Evolutionary conservation across 2,329 filamentous ascomycete species (phyloP).

Genomic region (Bipolaris bicolor): DNA sequence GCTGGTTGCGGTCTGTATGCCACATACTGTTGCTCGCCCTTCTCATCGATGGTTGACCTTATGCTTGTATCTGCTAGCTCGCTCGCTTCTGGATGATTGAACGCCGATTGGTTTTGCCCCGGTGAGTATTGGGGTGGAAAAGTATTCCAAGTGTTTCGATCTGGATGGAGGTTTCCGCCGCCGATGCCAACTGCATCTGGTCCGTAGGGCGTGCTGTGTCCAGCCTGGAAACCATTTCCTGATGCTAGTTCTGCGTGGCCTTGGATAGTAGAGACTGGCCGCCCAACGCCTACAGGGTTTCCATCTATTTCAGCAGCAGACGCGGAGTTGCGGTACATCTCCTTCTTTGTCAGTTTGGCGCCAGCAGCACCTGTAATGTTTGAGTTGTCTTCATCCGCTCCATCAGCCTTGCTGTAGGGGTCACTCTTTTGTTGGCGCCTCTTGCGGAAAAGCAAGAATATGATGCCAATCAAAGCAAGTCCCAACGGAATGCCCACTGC

Average conservation of each 20-base stretch:
- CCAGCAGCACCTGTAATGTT: constrained; percentile 33
- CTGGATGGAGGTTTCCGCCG: constrained; percentile 30
- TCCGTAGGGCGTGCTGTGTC: constrained; percentile 29
- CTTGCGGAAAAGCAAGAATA: constrained; percentile 44
- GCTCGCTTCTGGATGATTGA: constrained; percentile 14
- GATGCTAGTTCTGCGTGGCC: constrained; percentile 41
- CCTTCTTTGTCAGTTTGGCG: constrained; percentile 30
- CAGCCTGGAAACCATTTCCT: constrained; percentile 35
- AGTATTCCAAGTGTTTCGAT: constrained; percentile 33
- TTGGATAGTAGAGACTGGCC: constrained; percentile 34
- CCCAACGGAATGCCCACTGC: constrained; percentile 47
- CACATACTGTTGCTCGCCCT: constrained; percentile 24
- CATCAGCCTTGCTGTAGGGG: constrained; percentile 26
- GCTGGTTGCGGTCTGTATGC: constrained; percentile 31
- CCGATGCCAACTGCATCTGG: constrained; percentile 42
- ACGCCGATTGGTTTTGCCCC: constrained; percentile 18
- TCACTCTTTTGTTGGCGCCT: constrained; percentile 30
- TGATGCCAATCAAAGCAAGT: constrained; percentile 38
- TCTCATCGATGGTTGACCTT: constrained; percentile 22
- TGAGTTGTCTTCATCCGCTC: constrained; percentile 23
- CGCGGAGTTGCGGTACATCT: constrained; percentile 23
- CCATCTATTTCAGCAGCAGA: constrained; percentile 39
- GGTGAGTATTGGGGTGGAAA: constrained; percentile 42
- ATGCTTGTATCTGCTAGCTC: constrained; percentile 30
- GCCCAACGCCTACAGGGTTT: constrained; percentile 36